These are phyloP conservation scores for Fistulifera solaris DNA, from an alignment of 108 stramenopile species.

Conservation along the genomic window DNA sequence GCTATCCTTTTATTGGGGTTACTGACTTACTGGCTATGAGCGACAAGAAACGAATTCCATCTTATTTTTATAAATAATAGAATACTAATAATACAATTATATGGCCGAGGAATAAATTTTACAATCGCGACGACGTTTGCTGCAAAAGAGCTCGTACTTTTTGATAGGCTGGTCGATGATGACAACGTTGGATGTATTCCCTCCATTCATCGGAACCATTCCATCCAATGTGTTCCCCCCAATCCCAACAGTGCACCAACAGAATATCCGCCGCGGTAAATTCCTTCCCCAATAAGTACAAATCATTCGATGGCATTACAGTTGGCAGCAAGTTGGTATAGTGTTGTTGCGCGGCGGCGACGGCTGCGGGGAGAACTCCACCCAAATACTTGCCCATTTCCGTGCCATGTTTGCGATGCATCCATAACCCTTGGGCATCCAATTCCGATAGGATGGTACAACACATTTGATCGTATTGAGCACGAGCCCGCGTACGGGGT, in stretches of 20 bases:
- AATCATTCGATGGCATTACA: neutral
- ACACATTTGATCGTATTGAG: conserved; percentile 54
- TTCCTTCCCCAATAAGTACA: conserved; percentile 35
- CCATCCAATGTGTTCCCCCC: conserved; percentile 66
- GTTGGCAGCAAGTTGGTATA: conserved; percentile 17
- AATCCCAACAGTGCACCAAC: conserved; percentile 63
- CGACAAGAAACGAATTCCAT: too few relatives aligned
- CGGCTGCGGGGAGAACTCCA: conserved; percentile 50
- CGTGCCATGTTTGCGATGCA: conserved; percentile 59
- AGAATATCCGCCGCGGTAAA: conserved; percentile 71
- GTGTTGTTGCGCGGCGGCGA: conserved; percentile 47
- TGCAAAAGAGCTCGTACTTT: neutral
- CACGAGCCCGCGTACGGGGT: conserved; percentile 44
- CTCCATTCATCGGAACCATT: conserved; percentile 2
- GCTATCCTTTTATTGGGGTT: too few relatives aligned
- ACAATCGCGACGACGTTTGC: too few relatives aligned
- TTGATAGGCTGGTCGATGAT: conserved; percentile 5
- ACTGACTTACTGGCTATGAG: too few relatives aligned
- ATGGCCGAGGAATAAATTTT: too few relatives aligned
- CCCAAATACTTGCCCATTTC: conserved; percentile 32
- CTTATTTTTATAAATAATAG: too few relatives aligned
- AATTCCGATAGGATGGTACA: conserved; percentile 51
- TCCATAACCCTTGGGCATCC: conserved; percentile 69
- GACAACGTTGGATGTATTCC: conserved; percentile 53
- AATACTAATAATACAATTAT: too few relatives aligned